phyloP scores from a whole-genome alignment of 768 basidiomycete genomes.

The Kwoniella heveanensis region DNA sequence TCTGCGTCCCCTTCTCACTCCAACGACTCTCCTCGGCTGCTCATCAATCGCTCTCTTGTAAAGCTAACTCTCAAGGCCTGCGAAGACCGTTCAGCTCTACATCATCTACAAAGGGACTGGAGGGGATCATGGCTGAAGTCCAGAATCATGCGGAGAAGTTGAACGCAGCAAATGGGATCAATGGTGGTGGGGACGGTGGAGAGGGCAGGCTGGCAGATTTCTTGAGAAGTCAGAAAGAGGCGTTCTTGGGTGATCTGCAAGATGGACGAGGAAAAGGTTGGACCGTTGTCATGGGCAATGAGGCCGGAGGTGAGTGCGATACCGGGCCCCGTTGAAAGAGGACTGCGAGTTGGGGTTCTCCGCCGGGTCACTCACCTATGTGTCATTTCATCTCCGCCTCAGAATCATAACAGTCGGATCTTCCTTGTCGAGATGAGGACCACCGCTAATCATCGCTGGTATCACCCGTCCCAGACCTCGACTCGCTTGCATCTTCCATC shows the following conservation, averaged over 20 bases:
- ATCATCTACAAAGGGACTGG: neutral
- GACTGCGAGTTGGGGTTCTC: too few species aligned
- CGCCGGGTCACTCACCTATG: too few species aligned
- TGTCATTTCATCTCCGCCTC: too few species aligned
- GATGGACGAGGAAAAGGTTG: slow-evolving; percentile 64
- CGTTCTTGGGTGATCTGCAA: slow-evolving; percentile 65
- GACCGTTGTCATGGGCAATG: slow-evolving; percentile 92
- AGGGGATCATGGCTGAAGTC: slow-evolving; percentile 1
- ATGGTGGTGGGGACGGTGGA: slow-evolving; percentile 8
- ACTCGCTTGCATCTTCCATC: slow-evolving; percentile 81
- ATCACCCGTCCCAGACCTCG: slow-evolving; percentile 68
- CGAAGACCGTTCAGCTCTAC: neutral
- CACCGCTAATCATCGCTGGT: neutral
- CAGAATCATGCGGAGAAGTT: neutral
- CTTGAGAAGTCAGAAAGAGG: slow-evolving; percentile 61
- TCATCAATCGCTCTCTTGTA: slow-evolving; percentile 38
- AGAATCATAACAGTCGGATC: too few species aligned
- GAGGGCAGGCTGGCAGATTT: slow-evolving; percentile 54
- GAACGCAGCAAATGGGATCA: slow-evolving; percentile 9
- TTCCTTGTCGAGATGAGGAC: too few species aligned
- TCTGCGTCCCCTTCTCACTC: slow-evolving; percentile 48
- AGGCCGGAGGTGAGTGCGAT: slow-evolving; percentile 75
- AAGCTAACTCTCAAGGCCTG: slow-evolving; percentile 12
- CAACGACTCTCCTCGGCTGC: slow-evolving; percentile 32
- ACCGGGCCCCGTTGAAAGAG: too few species aligned